Conservation (phyloP, 2,329 filamentous ascomycete species). For the Fusarium guadeloupense region DNA sequence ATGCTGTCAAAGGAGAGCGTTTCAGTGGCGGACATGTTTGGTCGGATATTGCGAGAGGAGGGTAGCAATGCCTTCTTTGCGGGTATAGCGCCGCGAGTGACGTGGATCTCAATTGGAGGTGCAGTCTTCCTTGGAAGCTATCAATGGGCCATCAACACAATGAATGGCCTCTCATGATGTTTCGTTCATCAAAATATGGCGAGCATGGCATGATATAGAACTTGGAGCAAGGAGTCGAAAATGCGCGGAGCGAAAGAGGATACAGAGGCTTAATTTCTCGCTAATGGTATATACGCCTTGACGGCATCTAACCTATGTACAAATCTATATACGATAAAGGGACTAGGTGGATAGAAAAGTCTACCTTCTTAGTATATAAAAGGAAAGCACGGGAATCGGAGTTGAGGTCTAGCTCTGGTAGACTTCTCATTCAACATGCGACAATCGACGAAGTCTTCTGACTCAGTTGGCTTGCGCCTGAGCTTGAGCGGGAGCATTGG, state of each 20-base stretch:
- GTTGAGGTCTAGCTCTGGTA: background rate
- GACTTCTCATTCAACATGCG: conserved; percentile 1
- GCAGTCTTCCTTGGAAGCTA: conserved; percentile 95
- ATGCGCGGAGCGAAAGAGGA: conserved; percentile 7
- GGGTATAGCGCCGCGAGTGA: conserved; percentile 81
- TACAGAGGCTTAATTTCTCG: conserved; percentile 33
- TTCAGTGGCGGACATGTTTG: conserved; percentile 67
- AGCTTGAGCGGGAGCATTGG: conserved; percentile 14
- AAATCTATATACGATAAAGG: conserved; percentile 37
- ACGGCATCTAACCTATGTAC: conserved; percentile 38
- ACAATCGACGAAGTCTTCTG: background rate
- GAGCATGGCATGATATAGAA: conserved; percentile 32
- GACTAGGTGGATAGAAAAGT: conserved; percentile 22
- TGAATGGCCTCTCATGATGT: conserved; percentile 51
- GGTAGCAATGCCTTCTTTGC: conserved; percentile 77
- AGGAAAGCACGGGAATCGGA: conserved; percentile 1
- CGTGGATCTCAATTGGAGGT: conserved; percentile 95
- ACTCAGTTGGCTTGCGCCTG: conserved; percentile 22
- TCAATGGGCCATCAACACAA: conserved; percentile 83
- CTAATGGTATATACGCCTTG: conserved; percentile 39
- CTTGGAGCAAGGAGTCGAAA: conserved; percentile 24
- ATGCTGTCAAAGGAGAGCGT: conserved; percentile 83
- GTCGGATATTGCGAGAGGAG: conserved; percentile 69
- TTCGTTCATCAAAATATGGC: background rate
- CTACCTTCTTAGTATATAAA: conserved; percentile 20